These are phyloP conservation scores for Phlebiopsis flavidoalba DNA, from an alignment of 768 basidiomycete species.

Conservation along the genomic window DNA sequence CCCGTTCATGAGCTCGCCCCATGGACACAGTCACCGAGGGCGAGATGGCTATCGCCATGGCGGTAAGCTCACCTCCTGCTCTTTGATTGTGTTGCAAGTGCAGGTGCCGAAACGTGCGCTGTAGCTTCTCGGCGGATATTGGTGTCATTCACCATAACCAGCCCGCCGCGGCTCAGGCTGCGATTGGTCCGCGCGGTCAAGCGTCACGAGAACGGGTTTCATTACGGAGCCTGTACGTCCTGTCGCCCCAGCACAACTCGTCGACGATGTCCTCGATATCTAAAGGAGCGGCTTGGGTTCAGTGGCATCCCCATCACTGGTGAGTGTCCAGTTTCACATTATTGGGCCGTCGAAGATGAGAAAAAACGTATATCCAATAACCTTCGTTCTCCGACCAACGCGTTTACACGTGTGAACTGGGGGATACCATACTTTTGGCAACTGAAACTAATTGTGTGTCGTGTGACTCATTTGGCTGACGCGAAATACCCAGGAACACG, in stretches of 20 bases:
- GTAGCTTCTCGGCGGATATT: constrained; percentile 87
- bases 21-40: constrained; percentile 99
- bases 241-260: constrained; percentile 70
- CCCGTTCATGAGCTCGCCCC: constrained; percentile 93
- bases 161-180: constrained; percentile 76
- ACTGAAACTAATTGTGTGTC: constrained; percentile 29
- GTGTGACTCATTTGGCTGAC: constrained; percentile 17
- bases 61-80: constrained; percentile 56
- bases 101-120: constrained; percentile 16
- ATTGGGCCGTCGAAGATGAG: constrained; percentile 4
- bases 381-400: constrained; percentile 91
- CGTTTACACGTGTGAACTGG: constrained; percentile 68
- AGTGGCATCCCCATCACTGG: constrained; percentile 97
- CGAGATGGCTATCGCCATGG: constrained; percentile 90
- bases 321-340: constrained; percentile 36
- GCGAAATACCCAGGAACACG: constrained; percentile 55
- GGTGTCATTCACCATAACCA: constrained; percentile 99
- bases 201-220: constrained; percentile 97
- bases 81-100: background rate
- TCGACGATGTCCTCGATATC: constrained; percentile 90
- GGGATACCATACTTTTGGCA: constrained; percentile 38
- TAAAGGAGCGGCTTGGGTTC: constrained; percentile 89
- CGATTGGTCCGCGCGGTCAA: constrained; percentile 98
- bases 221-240: constrained; percentile 91
- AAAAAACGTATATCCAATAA: constrained; percentile 40